phyloP scores from a whole-genome alignment of 2,329 filamentous ascomycete genomes.

The Cercospora nicotianae region DNA sequence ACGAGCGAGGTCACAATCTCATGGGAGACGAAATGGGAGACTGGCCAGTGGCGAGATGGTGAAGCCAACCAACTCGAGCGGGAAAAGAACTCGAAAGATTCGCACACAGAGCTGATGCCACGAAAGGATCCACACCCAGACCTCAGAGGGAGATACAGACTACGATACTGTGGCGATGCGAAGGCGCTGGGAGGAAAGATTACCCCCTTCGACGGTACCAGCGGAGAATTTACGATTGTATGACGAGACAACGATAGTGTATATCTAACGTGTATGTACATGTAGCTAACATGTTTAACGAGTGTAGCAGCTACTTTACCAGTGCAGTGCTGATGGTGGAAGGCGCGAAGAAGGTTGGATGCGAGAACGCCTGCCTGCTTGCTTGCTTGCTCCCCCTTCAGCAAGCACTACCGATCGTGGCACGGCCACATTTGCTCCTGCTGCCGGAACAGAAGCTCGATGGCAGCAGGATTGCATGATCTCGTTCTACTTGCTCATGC shows the following conservation, averaged over 20 bases:
- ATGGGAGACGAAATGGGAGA: slow-evolving; percentile 70
- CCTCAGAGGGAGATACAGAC: slow-evolving; percentile 66
- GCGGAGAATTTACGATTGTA: slow-evolving; percentile 53
- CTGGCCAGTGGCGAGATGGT: slow-evolving; percentile 34
- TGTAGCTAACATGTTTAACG: neutral
- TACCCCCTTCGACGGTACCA: slow-evolving; percentile 67
- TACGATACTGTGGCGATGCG: slow-evolving; percentile 81
- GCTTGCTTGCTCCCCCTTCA: neutral
- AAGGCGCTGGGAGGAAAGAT: slow-evolving; percentile 67
- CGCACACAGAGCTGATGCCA: slow-evolving; percentile 36
- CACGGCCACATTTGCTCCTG: neutral
- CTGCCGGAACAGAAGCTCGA: neutral
- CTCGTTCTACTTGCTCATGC: neutral
- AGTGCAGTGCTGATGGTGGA: neutral
- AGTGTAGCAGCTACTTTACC: neutral
- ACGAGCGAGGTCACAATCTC: slow-evolving; percentile 75
- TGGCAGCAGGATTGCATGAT: neutral
- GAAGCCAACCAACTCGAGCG: neutral
- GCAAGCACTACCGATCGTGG: neutral
- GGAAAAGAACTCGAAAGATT: slow-evolving; percentile 25
- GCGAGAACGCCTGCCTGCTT: neutral
- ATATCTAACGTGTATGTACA: neutral
- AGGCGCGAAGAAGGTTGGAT: neutral
- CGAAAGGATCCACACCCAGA: slow-evolving; percentile 36
- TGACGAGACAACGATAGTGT: slow-evolving; percentile 16